Evolutionary conservation across 495 filamentous ascomycete genomes (phyloP).

Genomic region (Xylaria palmicola): DNA sequence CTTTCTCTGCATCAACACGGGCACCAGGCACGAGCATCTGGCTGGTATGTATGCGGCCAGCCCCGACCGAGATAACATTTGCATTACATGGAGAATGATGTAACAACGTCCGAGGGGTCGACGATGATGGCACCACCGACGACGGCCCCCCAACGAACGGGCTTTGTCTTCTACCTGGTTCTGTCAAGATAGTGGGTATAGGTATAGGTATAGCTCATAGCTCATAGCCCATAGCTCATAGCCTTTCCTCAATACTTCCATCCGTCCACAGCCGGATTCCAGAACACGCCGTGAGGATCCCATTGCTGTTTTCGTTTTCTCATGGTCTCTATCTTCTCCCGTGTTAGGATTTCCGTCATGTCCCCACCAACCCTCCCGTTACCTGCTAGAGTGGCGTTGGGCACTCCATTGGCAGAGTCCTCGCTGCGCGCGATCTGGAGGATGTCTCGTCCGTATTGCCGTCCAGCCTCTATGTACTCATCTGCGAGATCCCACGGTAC

Average conservation of each 20-base stretch:
- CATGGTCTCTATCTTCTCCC: constrained; percentile 24
- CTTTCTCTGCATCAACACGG: neutral
- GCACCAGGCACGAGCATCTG: too few species aligned
- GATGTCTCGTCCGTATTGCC: constrained; percentile 12
- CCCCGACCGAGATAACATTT: neutral
- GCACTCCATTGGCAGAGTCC: constrained; percentile 18
- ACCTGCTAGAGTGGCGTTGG: constrained; percentile 30
- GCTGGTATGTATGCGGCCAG: too few species aligned
- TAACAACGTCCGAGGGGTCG: neutral
- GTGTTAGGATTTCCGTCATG: constrained; percentile 25
- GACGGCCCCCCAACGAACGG: neutral
- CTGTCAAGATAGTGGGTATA: too few species aligned
- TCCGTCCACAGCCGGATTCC: constrained; percentile 12
- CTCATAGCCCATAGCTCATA: neutral
- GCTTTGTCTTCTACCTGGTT: neutral
- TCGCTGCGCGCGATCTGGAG: constrained; percentile 22
- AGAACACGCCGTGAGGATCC: constrained; percentile 16
- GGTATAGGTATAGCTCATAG: too few species aligned
- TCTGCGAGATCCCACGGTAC: constrained; percentile 5
- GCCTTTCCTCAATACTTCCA: neutral
- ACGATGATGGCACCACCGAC: neutral
- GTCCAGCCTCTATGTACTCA: constrained; percentile 5
- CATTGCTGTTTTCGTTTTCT: constrained; percentile 9
- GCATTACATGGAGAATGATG: neutral
- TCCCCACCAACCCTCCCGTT: constrained; percentile 21